A percentile compares a stretch with the other conserved stretches of the same genome.
phyloP scores from a whole-genome alignment of 768 basidiomycete species.

The Serendipita indica region DNA sequence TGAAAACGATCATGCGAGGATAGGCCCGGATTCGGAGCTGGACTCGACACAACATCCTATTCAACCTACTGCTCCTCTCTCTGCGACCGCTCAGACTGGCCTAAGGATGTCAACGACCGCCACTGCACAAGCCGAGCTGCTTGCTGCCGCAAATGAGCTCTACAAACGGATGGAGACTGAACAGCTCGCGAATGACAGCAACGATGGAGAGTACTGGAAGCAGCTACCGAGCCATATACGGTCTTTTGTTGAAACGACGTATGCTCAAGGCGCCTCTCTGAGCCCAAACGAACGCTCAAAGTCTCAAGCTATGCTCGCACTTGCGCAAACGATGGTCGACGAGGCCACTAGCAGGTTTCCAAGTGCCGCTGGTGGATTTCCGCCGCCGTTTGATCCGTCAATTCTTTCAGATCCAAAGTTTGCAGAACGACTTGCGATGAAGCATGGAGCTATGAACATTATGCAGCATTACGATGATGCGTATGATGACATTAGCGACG shows the following conservation, averaged over 20 bases:
- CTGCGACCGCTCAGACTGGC: constrained; percentile 15
- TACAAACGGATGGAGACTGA: constrained; percentile 40
- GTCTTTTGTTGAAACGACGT: constrained; percentile 45
- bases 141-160: constrained; percentile 46
- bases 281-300: constrained; percentile 26
- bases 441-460: constrained; percentile 21
- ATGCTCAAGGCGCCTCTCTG: constrained; percentile 16
- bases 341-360: constrained; percentile 22
- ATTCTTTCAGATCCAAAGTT: constrained; percentile 35
- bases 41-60: constrained; percentile 35
- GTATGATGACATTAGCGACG: constrained; percentile 35
- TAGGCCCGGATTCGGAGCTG: constrained; percentile 24
- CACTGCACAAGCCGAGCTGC: constrained; percentile 41
- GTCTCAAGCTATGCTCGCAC: constrained; percentile 50
- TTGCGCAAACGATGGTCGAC: constrained; percentile 48
- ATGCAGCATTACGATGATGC: constrained; percentile 25
- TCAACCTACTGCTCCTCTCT: constrained; percentile 22
- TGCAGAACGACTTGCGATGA: constrained; percentile 36
- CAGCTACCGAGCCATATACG: constrained; percentile 52
- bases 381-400: constrained; percentile 35
- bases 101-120: constrained; percentile 18
- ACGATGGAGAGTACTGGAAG: constrained; percentile 56
- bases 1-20: constrained; percentile 15
- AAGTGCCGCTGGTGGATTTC: constrained; percentile 24
- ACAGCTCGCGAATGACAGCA: constrained; percentile 22